A percentile compares a stretch with the other conserved stretches of the same genome.
These are phyloP conservation scores for Grammothele lineata DNA, from an alignment of 768 basidiomycete species.

Conservation along the genomic window DNA sequence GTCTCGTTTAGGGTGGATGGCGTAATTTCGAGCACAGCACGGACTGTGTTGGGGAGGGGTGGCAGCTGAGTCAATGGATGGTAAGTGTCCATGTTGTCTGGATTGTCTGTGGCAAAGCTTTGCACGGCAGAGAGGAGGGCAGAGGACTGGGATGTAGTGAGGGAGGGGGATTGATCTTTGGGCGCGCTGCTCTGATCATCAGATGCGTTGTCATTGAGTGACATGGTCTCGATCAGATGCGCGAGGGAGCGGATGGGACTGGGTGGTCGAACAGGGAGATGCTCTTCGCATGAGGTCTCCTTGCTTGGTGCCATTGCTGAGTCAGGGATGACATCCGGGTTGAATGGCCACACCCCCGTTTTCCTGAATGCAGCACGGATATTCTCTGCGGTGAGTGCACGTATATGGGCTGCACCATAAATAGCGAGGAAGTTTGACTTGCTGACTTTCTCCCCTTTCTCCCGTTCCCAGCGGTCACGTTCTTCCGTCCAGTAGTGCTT, in stretches of 20 bases:
- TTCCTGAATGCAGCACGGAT: conserved; percentile 34
- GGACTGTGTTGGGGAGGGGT: too few relatives aligned
- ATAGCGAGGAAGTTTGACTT: conserved; percentile 36
- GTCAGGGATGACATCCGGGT: conserved; percentile 28
- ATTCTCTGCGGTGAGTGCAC: conserved; percentile 25
- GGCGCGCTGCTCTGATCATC: too few relatives aligned
- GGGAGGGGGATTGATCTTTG: too few relatives aligned
- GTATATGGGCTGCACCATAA: conserved; percentile 28
- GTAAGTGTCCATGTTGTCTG: too few relatives aligned
- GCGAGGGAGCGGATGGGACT: neutral
- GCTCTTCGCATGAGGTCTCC: conserved; percentile 16
- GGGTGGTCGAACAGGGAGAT: neutral
- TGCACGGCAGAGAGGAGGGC: too few relatives aligned
- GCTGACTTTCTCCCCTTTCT: conserved; percentile 15
- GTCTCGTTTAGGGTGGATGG: too few relatives aligned
- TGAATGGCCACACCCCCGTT: conserved; percentile 37
- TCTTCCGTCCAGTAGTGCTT: neutral
- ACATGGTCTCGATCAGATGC: too few relatives aligned
- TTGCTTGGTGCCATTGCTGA: conserved; percentile 34
- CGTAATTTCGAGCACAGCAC: too few relatives aligned
- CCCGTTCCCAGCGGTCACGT: neutral
- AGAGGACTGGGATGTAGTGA: too few relatives aligned
- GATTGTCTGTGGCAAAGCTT: too few relatives aligned
- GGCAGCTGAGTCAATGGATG: too few relatives aligned
- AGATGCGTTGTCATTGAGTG: too few relatives aligned